Percentiles rank a stretch among this genome's conserved stretches.
Evolutionary conservation across 2,329 filamentous ascomycete species (phyloP).

Genomic region (Colletotrichum graminicola): DNA sequence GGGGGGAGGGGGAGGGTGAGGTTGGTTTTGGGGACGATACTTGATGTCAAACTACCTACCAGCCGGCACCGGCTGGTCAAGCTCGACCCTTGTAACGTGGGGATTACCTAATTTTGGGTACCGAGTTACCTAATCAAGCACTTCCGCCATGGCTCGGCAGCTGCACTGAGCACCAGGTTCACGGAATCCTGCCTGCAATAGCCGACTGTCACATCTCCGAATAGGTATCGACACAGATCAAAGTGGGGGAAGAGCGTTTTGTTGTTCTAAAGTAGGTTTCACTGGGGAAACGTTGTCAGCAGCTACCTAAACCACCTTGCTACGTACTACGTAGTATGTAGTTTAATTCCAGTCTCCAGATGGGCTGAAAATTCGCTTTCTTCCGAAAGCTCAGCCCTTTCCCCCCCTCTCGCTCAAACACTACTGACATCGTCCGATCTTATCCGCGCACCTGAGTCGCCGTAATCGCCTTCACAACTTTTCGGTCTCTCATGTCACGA

Average conservation of each 20-base stretch:
- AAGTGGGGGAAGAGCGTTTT: background rate
- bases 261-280: background rate
- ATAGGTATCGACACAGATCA: conserved; percentile 18
- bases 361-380: conserved; percentile 31
- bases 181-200: background rate
- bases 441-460: background rate
- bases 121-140: background rate
- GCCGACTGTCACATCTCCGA: conserved; percentile 29
- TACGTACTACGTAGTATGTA: too few species aligned
- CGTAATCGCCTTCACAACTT: background rate
- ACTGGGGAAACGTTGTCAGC: conserved; percentile 8
- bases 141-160: background rate
- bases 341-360: background rate
- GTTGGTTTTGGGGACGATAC: conserved; percentile 15
- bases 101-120: conserved; percentile 37
- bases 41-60: background rate
- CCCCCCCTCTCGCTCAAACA: conserved; percentile 28
- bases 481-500: background rate
- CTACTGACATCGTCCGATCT: conserved; percentile 19
- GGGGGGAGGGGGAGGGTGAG: too few species aligned
- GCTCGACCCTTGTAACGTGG: background rate
- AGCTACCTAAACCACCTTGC: background rate
- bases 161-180: background rate
- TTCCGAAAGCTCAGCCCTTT: conserved; percentile 29
- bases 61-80: conserved; percentile 23